Evolutionary conservation across 2,329 filamentous ascomycete species (phyloP).

Genomic region (Beauveria varroae): DNA sequence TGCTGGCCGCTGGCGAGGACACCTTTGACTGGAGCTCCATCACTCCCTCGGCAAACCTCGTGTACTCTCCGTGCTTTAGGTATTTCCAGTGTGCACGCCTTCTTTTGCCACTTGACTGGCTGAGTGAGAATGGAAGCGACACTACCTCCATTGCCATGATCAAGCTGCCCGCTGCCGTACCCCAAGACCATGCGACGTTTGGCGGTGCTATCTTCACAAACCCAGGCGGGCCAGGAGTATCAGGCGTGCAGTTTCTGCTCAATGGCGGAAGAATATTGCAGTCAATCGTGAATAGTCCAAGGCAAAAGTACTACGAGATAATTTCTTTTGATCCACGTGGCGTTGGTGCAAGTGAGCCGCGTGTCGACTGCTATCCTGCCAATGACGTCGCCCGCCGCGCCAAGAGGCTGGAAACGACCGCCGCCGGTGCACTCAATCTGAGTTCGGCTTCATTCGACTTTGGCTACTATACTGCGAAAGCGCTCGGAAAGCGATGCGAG

Average conservation of each 20-base stretch:
- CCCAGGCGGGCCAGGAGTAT: constrained; percentile 37
- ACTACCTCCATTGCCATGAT: constrained; percentile 33
- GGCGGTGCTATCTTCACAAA: constrained; percentile 36
- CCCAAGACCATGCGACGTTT: constrained; percentile 28
- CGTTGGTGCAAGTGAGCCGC: constrained; percentile 28
- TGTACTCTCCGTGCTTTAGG: constrained; percentile 32
- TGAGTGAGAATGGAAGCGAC: constrained; percentile 19
- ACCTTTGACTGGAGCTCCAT: constrained; percentile 29
- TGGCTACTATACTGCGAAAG: constrained; percentile 18
- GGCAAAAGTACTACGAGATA: constrained; percentile 30
- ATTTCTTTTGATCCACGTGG: constrained; percentile 39
- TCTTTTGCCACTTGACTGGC: constrained; percentile 36
- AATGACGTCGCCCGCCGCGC: constrained; percentile 21
- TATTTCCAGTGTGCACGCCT: constrained; percentile 34
- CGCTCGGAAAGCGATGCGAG: constrained; percentile 23
- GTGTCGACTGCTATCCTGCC: constrained; percentile 30
- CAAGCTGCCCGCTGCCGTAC: constrained; percentile 32
- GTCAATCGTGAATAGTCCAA: constrained; percentile 17
- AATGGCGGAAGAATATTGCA: constrained; percentile 21
- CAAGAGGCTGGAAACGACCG: constrained; percentile 21
- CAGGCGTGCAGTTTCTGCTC: constrained; percentile 26
- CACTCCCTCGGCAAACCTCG: constrained; percentile 26
- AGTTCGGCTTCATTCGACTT: constrained; percentile 18
- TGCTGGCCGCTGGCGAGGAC: neutral
- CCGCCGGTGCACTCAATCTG: constrained; percentile 21